Conservation (phyloP, 1,284 basidiomycete species). For the Cutaneotrichosporon cutaneum region DNA sequence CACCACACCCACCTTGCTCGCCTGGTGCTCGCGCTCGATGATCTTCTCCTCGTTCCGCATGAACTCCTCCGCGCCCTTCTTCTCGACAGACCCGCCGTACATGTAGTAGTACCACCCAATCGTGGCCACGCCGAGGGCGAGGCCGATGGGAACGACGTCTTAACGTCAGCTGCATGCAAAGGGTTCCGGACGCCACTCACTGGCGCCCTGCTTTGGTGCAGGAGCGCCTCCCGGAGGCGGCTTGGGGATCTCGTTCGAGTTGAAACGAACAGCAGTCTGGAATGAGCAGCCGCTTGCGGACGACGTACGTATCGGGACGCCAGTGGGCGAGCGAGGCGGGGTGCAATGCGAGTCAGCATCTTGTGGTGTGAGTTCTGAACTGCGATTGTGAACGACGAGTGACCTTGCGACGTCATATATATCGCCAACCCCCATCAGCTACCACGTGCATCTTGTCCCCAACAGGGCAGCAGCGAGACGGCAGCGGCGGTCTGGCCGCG, state of each 20-base stretch:
- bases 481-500: no score
- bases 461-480: no score
- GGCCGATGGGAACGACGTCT: background rate
- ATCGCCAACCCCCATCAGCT: background rate
- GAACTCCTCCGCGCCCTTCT: background rate
- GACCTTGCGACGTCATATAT: background rate
- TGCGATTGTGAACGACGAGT: background rate
- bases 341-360: background rate
- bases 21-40: conserved; percentile 3
- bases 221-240: background rate
- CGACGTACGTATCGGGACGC: background rate
- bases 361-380: background rate
- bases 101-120: background rate
- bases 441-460: background rate
- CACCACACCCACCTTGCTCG: background rate
- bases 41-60: background rate
- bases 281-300: background rate
- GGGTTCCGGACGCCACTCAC: background rate
- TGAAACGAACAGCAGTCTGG: background rate
- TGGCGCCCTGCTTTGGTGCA: background rate
- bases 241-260: background rate
- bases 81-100: background rate
- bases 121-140: background rate
- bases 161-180: background rate
- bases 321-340: background rate